Evolutionary conservation across 306 rosid genomes (phyloP).

Genomic region (Lotus japonicus): DNA sequence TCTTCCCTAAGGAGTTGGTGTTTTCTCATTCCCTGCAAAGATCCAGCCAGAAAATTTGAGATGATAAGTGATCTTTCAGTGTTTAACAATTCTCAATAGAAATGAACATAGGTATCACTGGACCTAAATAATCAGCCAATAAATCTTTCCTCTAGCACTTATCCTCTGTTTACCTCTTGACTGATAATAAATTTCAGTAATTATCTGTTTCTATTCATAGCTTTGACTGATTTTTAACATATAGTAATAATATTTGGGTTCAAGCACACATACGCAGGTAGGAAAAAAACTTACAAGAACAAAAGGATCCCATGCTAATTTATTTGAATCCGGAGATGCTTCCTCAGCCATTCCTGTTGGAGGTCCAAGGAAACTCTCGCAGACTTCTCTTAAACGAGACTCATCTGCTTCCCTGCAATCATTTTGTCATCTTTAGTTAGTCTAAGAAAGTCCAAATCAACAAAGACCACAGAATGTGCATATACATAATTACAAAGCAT

Average conservation of each 20-base stretch:
- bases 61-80: not conserved
- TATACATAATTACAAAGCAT: not conserved
- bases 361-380: constrained; percentile 96
- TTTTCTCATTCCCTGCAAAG: constrained; percentile 79
- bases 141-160: not conserved
- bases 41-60: constrained; percentile 15
- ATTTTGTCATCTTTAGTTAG: constrained; percentile 17
- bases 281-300: constrained; percentile 63
- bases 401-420: constrained; percentile 94
- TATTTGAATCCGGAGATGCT: constrained; percentile 44
- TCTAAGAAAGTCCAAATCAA: constrained; percentile 11
- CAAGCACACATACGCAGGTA: not conserved
- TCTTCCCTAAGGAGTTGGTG: constrained; percentile 90
- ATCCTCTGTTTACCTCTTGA: not conserved
- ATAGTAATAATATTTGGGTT: not conserved
- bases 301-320: constrained; percentile 83
- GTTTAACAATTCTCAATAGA: not conserved
- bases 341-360: constrained; percentile 89
- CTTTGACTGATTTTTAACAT: no score
- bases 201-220: not conserved
- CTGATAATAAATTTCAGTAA: not conserved
- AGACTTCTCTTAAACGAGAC: constrained; percentile 88
- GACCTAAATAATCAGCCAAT: not conserved
- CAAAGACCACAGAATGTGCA: not conserved
- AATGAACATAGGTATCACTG: not conserved